A percentile compares a stretch with the other conserved stretches of the same genome.
phyloP scores from a whole-genome alignment of 805 yeast species.

The Cyberlindnera xylosilytica region DNA sequence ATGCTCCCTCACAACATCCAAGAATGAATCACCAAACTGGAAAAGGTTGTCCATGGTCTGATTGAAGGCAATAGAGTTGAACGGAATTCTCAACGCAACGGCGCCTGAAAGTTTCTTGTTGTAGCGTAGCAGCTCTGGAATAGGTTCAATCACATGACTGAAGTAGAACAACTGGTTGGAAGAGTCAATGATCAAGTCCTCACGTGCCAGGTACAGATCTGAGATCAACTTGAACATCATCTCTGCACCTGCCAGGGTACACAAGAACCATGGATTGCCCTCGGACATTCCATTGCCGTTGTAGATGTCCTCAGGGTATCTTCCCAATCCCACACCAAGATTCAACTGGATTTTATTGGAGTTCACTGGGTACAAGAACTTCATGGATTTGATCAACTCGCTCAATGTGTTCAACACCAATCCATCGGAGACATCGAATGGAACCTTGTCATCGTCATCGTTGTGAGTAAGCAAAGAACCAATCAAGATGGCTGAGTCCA shows the following conservation, averaged over 20 bases:
- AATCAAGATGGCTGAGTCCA: conserved; percentile 71
- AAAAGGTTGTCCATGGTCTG: conserved; percentile 45
- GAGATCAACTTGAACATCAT: conserved; percentile 52
- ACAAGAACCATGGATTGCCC: conserved; percentile 93
- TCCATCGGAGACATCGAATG: conserved; percentile 59
- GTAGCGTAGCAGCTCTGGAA: conserved; percentile 1
- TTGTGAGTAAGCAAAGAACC: conserved; percentile 41
- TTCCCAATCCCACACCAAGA: conserved; percentile 67
- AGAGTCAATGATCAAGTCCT: conserved; percentile 42
- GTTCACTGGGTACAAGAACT: conserved; percentile 74
- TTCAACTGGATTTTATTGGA: conserved; percentile 39
- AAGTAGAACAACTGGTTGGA: conserved; percentile 32
- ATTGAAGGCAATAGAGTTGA: conserved; percentile 39
- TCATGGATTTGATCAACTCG: conserved; percentile 65
- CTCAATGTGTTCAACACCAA: conserved; percentile 60
- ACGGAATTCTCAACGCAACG: conserved; percentile 24
- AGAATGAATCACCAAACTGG: conserved; percentile 63
- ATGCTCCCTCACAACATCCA: conserved; percentile 56
- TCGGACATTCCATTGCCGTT: conserved; percentile 69
- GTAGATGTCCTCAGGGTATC: conserved; percentile 91
- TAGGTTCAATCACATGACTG: conserved; percentile 24
- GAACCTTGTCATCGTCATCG: conserved; percentile 48
- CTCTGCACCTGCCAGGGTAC: conserved; percentile 70
- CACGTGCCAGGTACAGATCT: conserved; percentile 36
- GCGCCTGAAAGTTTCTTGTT: background rate